These are phyloP conservation scores for Paecilomyces sp. DNA, from an alignment of 2,329 filamentous ascomycete genomes.

Conservation along the genomic window DNA sequence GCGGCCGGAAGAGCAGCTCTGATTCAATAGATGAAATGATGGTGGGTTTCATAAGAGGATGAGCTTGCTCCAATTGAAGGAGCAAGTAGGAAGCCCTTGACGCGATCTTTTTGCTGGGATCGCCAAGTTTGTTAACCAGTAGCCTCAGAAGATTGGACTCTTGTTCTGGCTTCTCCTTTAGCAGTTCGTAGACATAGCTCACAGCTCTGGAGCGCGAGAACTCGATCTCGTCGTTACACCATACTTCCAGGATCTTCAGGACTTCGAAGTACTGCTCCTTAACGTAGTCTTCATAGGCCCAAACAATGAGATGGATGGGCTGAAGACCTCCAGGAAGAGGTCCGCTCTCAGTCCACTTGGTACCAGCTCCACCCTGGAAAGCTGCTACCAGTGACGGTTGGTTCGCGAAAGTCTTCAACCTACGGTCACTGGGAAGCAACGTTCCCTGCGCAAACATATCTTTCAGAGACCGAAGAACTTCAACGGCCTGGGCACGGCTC, in stretches of 20 bases:
- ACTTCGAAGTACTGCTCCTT: constrained; percentile 92
- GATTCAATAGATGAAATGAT: constrained; percentile 80
- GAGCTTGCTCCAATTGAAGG: constrained; percentile 80
- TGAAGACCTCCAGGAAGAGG: constrained; percentile 66
- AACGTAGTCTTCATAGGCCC: constrained; percentile 92
- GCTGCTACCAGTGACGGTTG: constrained; percentile 70
- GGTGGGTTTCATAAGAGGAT: constrained; percentile 88
- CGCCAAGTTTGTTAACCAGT: constrained; percentile 92
- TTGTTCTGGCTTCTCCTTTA: constrained; percentile 95
- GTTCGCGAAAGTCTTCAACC: constrained; percentile 68
- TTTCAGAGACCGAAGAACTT: constrained; percentile 86
- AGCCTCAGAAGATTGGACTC: constrained; percentile 88
- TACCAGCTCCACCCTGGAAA: constrained; percentile 55
- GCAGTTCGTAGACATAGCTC: constrained; percentile 82
- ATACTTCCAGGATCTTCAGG: constrained; percentile 81
- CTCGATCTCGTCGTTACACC: constrained; percentile 93
- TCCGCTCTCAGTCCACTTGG: constrained; percentile 62
- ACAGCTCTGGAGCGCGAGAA: constrained; percentile 83
- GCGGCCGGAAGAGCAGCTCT: constrained; percentile 78
- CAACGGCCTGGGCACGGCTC: constrained; percentile 84
- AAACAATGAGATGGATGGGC: constrained; percentile 71
- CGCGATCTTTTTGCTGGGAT: constrained; percentile 90
- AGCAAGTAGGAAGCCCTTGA: constrained; percentile 88
- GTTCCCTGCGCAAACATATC: constrained; percentile 89
- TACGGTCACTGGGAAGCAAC: constrained; percentile 73